Evolutionary conservation across 345 rosid genomes (phyloP), one percentile per base, ranked within the genome.

Genomic region (Tarenaya hassleriana): DNA sequence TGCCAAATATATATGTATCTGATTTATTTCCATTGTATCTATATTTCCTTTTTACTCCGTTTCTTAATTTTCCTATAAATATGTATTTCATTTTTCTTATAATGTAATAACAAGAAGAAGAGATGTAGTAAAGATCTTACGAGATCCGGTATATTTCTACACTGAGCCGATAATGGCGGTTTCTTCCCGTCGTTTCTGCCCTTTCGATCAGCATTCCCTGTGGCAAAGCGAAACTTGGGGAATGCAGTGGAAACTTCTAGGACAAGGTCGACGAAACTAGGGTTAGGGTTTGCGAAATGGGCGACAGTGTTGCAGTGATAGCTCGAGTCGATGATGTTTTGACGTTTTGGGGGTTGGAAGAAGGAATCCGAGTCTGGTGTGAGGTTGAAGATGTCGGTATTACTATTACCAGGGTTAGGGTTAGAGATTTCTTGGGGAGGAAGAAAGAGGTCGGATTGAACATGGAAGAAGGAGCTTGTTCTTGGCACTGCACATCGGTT

Each of bases 141-240:
- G n/a, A n/a, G n/a, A n/a, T n/a, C n/a, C n/a, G n/a, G n/a, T n/a
- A n/a, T n/a, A n/a, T n/a, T n/a, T n/a, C n/a, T n/a, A n/a, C n/a
- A n/a, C n/a, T n/a, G n/a, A n/a, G 67, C 64, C 0, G 95, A 78
- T 51, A 81, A 47, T 33, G 11, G 42, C 0, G 21, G 47, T 10
- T 56, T 50, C 48, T 63, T 63, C 16, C 43, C 13, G 4, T 16
- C 24, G 12, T 14, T 15, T 55, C 38, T 37, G 9, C 53, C 58
- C 20, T 20, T 13, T 16, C 50, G 16, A 1, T 57, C 62, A 3
- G 52, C 58, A 1, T 56, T 43, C 57, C 50, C 56, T 16, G 34
- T 11, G 8, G 17, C 11, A 5, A 52, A 37, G 18, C 8, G 52
- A 42, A 49, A 56, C 40, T 63, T 51, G 3, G 56, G 13, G 19